Percentiles rank a stretch among this genome's conserved stretches.
Evolutionary conservation across 2,329 filamentous ascomycete species (phyloP).

Genomic region (Cadophora luteo-olivacea): DNA sequence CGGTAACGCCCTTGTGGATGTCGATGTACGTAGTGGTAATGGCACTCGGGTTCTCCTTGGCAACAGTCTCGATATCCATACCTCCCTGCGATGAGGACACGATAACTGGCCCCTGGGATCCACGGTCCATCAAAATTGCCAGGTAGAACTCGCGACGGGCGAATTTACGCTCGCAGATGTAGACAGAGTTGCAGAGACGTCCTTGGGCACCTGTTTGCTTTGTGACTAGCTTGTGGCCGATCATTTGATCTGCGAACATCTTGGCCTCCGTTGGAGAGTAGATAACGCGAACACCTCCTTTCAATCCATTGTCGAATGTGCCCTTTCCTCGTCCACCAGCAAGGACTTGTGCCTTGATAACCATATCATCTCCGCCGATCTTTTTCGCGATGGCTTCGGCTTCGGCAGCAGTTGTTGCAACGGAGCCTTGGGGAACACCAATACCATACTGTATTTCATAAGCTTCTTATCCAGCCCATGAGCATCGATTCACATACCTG

Average conservation of each 20-base stretch:
- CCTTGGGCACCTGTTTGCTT: slow-evolving; percentile 97
- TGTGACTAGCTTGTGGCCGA: slow-evolving; percentile 98
- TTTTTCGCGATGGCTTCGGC: slow-evolving; percentile 90
- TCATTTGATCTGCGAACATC: slow-evolving; percentile 99
- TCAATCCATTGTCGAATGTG: slow-evolving; percentile 96
- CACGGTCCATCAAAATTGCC: slow-evolving; percentile 97
- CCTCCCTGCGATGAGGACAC: slow-evolving; percentile 98
- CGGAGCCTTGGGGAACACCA: slow-evolving; percentile 87
- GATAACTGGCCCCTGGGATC: slow-evolving; percentile 89
- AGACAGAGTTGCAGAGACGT: slow-evolving; percentile 95
- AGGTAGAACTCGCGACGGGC: slow-evolving; percentile 99
- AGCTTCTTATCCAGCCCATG: slow-evolving; percentile 35
- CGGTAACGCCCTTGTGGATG: slow-evolving; percentile 93
- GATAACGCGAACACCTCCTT: slow-evolving; percentile 97
- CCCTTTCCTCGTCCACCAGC: slow-evolving; percentile 98
- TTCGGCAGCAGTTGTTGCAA: slow-evolving; percentile 83
- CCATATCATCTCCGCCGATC: slow-evolving; percentile 94
- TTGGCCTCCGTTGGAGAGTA: slow-evolving; percentile 96
- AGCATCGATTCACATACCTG: slow-evolving; percentile 53
- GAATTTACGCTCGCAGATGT: slow-evolving; percentile 99
- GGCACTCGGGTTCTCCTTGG: slow-evolving; percentile 95
- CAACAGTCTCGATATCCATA: slow-evolving; percentile 98
- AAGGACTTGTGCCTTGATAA: slow-evolving; percentile 99
- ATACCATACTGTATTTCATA: slow-evolving; percentile 80
- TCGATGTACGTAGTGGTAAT: slow-evolving; percentile 94